Conservation (phyloP, 129 eudicot genomes). For the Arctium lappa region DNA sequence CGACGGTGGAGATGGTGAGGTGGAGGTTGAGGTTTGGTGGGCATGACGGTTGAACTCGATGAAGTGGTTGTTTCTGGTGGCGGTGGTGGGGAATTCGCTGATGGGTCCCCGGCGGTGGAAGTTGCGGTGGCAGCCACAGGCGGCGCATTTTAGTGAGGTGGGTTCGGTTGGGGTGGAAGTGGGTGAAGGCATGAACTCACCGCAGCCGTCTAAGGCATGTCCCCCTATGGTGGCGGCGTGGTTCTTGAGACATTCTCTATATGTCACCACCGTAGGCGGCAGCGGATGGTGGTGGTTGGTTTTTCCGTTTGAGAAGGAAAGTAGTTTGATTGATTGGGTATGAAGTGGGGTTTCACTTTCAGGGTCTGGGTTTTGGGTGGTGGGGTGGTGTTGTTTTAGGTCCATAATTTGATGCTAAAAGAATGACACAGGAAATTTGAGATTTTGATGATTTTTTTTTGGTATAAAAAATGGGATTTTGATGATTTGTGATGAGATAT, state of each 20-base stretch:
- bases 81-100: conserved; percentile 21
- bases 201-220: conserved; percentile 89
- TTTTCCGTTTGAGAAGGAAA: conserved; percentile 44
- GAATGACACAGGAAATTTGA: background rate
- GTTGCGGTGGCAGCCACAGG: conserved; percentile 94
- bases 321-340: conserved; percentile 35
- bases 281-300: conserved; percentile 36
- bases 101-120: conserved; percentile 83
- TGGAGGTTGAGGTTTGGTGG: conserved; percentile 21
- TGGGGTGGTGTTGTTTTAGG: conserved; percentile 45
- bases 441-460: background rate
- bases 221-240: conserved; percentile 79
- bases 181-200: conserved; percentile 71
- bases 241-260: conserved; percentile 75
- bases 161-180: conserved; percentile 41
- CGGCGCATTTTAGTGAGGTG: conserved; percentile 67
- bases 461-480: conserved; percentile 15
- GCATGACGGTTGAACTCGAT: conserved; percentile 42
- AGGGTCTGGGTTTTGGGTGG: conserved; percentile 30
- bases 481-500: conserved; percentile 1
- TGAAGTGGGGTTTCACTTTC: conserved; percentile 65
- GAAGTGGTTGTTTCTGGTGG: conserved; percentile 40
- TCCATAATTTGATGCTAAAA: conserved; percentile 33
- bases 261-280: conserved; percentile 26
- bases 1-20: conserved; percentile 41